phyloP scores from a whole-genome alignment of 805 yeast species.

The Candida qinlingensis region DNA sequence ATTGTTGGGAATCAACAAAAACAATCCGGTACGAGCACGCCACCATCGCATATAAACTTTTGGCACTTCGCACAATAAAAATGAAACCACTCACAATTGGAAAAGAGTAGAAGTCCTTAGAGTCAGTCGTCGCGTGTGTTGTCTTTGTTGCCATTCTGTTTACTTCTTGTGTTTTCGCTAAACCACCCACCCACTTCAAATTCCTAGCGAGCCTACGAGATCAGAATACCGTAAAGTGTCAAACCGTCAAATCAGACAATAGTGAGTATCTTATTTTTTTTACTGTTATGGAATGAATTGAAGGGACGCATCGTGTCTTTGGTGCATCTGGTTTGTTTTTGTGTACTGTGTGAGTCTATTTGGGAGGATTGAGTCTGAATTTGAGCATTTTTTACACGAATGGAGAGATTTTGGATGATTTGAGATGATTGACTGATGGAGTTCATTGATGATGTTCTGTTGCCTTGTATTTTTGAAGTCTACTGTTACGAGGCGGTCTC shows the following conservation, averaged over 20 bases:
- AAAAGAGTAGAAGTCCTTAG: neutral
- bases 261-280: conserved; percentile 1
- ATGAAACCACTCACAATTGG: neutral
- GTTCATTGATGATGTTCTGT: too few species aligned
- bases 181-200: conserved; percentile 1
- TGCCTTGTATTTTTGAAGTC: too few species aligned
- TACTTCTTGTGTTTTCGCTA: neutral
- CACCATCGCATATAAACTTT: conserved; percentile 2
- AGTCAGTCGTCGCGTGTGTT: neutral
- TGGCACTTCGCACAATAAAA: neutral
- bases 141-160: neutral
- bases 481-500: too few species aligned
- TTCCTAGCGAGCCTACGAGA: neutral
- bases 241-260: conserved; percentile 2
- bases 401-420: too few species aligned
- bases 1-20: conserved; percentile 13
- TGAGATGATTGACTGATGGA: too few species aligned
- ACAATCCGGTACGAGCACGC: conserved; percentile 3
- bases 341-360: too few species aligned
- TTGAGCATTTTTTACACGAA: too few species aligned
- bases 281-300: neutral
- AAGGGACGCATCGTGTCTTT: too few species aligned
- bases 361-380: too few species aligned
- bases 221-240: neutral
- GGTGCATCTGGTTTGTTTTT: too few species aligned